phyloP scores from a whole-genome alignment of 2,329 filamentous ascomycete species.

The Sporothrix dimorphospora region DNA sequence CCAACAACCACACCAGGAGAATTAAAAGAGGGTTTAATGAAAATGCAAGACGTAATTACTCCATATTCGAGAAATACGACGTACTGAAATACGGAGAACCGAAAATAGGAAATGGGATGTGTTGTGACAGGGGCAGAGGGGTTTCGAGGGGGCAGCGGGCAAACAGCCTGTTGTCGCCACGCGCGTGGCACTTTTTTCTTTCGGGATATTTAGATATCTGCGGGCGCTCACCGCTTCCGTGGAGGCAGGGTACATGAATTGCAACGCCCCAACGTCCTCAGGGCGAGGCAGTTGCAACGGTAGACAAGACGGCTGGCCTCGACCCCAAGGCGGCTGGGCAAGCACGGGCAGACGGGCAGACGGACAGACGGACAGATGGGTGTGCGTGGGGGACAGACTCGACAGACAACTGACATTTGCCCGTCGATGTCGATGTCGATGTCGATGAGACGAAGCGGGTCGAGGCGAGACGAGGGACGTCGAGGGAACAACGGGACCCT shows the following conservation, averaged over 20 bases:
- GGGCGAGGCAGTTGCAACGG: not conserved
- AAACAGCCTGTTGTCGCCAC: not conserved
- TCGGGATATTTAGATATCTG: not conserved
- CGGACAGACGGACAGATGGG: not conserved
- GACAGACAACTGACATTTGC: not conserved
- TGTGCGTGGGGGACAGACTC: not conserved
- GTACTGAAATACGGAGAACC: too few relatives aligned
- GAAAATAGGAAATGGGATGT: too few relatives aligned
- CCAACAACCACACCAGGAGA: not conserved
- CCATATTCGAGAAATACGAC: too few relatives aligned
- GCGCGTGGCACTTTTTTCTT: not conserved
- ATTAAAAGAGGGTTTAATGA: too few relatives aligned
- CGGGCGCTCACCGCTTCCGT: slow-evolving; percentile 9
- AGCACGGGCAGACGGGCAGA: not conserved
- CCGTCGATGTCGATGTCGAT: not conserved
- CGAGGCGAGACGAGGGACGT: not conserved
- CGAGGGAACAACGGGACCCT: not conserved
- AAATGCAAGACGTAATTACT: too few relatives aligned
- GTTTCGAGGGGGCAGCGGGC: not conserved
- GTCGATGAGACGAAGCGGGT: slow-evolving; percentile 12
- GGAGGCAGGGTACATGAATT: not conserved
- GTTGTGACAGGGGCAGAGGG: not conserved
- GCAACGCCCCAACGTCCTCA: not conserved
- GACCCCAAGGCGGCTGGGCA: not conserved
- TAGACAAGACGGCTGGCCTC: not conserved